Percentiles rank a stretch among this genome's conserved stretches.
phyloP scores from a whole-genome alignment of 805 yeast genomes.

The Wickerhamiella spandovensis region DNA sequence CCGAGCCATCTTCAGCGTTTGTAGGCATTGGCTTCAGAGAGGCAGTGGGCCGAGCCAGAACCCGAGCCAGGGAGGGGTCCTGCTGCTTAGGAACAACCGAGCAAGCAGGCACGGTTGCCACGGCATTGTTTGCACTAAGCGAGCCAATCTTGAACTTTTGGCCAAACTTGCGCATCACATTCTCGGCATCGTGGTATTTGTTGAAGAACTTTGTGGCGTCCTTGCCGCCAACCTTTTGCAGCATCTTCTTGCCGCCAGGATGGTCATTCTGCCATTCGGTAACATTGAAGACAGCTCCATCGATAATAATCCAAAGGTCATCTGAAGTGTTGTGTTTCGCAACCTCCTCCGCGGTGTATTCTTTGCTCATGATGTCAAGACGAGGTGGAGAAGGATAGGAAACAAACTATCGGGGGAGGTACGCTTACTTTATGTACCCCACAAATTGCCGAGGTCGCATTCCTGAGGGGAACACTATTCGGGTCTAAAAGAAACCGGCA shows the following conservation, averaged over 20 bases:
- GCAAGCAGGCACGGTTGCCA: not conserved
- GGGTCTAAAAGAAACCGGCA: not conserved
- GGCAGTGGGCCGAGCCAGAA: slow-evolving; percentile 1
- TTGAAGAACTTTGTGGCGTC: slow-evolving; percentile 60
- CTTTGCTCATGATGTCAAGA: slow-evolving; percentile 4
- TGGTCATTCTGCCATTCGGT: slow-evolving; percentile 61
- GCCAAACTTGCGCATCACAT: slow-evolving; percentile 25
- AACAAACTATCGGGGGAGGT: not conserved
- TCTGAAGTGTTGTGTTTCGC: slow-evolving; percentile 59
- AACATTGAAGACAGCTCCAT: slow-evolving; percentile 68
- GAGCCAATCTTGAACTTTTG: slow-evolving; percentile 24
- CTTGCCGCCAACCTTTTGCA: slow-evolving; percentile 65
- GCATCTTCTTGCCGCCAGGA: slow-evolving; percentile 69
- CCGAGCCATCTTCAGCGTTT: not conserved
- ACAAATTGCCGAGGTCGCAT: slow-evolving; percentile 2
- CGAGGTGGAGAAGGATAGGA: not conserved
- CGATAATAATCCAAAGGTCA: slow-evolving; percentile 73
- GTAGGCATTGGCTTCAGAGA: slow-evolving; percentile 1
- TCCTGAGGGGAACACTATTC: not conserved
- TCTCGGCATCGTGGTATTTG: slow-evolving; percentile 31
- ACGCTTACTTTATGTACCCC: slow-evolving; percentile 1
- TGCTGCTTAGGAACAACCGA: not conserved
- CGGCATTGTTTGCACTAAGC: slow-evolving; percentile 10
- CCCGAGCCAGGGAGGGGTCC: slow-evolving; percentile 1
- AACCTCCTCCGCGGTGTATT: slow-evolving; percentile 34